phyloP scores from a whole-genome alignment of 2,329 filamentous ascomycete genomes.

The Stachybotrys chartarum region DNA sequence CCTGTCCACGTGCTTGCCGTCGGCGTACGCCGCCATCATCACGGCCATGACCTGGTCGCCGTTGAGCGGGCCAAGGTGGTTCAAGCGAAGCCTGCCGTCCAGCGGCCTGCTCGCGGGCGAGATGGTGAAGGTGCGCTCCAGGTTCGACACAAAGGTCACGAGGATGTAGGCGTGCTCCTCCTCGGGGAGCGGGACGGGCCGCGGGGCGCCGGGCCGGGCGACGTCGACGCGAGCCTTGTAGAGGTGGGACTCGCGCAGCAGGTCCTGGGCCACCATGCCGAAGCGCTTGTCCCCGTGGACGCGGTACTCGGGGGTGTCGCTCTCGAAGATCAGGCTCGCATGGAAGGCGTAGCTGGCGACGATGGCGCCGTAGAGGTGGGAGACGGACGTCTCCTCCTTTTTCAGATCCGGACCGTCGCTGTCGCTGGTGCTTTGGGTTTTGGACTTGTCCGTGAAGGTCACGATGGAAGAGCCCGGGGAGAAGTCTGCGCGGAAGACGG shows the following conservation, averaged over 20 bases:
- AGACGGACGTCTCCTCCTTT: slow-evolving; percentile 24
- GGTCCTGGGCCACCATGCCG: slow-evolving; percentile 72
- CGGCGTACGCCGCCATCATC: slow-evolving; percentile 59
- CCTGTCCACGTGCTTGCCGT: slow-evolving; percentile 50
- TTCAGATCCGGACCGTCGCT: slow-evolving; percentile 8
- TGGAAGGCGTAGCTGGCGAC: slow-evolving; percentile 90
- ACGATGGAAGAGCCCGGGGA: slow-evolving; percentile 47
- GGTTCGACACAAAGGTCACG: slow-evolving; percentile 66
- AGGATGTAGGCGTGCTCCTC: slow-evolving; percentile 69
- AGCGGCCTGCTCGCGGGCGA: slow-evolving; percentile 66
- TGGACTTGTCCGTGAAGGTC: slow-evolving; percentile 21
- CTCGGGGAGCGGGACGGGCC: slow-evolving; percentile 21
- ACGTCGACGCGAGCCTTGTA: slow-evolving; percentile 39
- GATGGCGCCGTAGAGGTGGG: slow-evolving; percentile 62
- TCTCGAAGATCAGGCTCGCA: slow-evolving; percentile 81
- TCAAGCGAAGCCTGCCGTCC: slow-evolving; percentile 61
- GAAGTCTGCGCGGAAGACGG: slow-evolving; percentile 56
- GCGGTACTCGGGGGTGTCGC: slow-evolving; percentile 76
- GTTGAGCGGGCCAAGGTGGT: slow-evolving; percentile 65
- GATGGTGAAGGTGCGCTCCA: slow-evolving; percentile 77
- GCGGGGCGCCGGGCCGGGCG: slow-evolving; percentile 7
- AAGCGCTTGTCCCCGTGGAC: slow-evolving; percentile 73
- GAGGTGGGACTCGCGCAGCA: slow-evolving; percentile 50
- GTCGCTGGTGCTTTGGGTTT: not conserved
- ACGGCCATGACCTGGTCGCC: slow-evolving; percentile 66